Percentiles rank a stretch among this genome's conserved stretches.
These are phyloP conservation scores for Xylariaceae sp. DNA, from an alignment of 2,329 filamentous ascomycete species.

Conservation along the genomic window DNA sequence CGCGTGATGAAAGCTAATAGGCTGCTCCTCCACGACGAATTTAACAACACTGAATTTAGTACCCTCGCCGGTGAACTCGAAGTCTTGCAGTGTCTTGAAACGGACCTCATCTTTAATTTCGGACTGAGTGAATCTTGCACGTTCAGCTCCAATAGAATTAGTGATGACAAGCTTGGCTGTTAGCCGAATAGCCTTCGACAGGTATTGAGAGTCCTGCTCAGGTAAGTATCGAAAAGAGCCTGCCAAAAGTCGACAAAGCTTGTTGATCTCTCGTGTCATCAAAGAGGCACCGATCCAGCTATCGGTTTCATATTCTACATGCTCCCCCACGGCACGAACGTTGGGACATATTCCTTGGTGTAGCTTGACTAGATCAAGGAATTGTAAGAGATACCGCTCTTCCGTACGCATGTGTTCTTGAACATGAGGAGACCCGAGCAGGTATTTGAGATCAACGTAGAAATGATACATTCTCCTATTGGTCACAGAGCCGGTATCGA, in stretches of 20 bases:
- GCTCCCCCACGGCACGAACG: conserved; percentile 83
- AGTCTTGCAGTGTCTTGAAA: conserved; percentile 74
- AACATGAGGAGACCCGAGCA: conserved; percentile 84
- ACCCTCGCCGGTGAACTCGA: conserved; percentile 68
- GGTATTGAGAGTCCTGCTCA: conserved; percentile 59
- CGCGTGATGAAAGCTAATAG: conserved; percentile 96
- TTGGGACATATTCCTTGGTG: conserved; percentile 98
- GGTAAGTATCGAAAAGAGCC: conserved; percentile 74
- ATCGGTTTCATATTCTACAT: conserved; percentile 97
- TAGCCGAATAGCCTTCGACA: conserved; percentile 68
- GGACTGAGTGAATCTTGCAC: conserved; percentile 75
- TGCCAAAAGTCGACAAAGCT: conserved; percentile 81
- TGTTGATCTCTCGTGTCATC: conserved; percentile 91
- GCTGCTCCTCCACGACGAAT: conserved; percentile 82
- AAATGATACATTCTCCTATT: conserved; percentile 97
- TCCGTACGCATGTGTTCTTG: conserved; percentile 80
- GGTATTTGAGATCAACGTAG: conserved; percentile 88
- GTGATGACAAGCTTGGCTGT: conserved; percentile 81
- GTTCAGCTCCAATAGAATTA: conserved; percentile 85
- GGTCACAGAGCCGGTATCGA: conserved; percentile 90
- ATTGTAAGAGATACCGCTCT: conserved; percentile 85
- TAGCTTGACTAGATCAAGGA: conserved; percentile 90
- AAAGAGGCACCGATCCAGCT: conserved; percentile 96
- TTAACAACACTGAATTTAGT: conserved; percentile 68
- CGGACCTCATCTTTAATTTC: conserved; percentile 83